A percentile compares a stretch with the other conserved stretches of the same genome.
Conservation (phyloP, 2,329 filamentous ascomycete species). For the Malbranchea cinnamomea region DNA sequence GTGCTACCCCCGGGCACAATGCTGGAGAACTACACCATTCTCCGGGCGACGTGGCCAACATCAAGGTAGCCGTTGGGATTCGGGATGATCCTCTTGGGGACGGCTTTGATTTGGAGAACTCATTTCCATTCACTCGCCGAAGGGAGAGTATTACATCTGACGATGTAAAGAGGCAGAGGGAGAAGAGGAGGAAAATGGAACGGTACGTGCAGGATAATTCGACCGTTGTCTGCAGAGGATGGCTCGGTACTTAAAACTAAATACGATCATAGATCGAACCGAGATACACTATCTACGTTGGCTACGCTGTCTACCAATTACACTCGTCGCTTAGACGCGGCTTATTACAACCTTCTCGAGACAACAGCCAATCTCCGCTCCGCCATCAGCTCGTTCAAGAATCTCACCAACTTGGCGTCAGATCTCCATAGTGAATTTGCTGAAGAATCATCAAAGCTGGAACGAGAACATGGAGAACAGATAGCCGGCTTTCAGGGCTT, state of each 20-base stretch:
- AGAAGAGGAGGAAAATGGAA: conserved; percentile 64
- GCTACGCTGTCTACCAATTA: conserved; percentile 27
- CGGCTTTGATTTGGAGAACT: conserved; percentile 11
- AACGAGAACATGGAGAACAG: conserved; percentile 23
- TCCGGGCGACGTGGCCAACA: conserved; percentile 7
- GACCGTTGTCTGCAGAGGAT: no score
- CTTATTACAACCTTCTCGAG: conserved; percentile 34
- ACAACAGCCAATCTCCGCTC: conserved; percentile 26
- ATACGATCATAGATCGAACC: conserved; percentile 10
- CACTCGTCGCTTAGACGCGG: conserved; percentile 32
- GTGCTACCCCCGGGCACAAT: no score
- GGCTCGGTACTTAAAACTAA: conserved; percentile 2
- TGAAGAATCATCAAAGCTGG: conserved; percentile 20
- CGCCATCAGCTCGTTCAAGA: conserved; percentile 29
- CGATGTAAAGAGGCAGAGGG: conserved; percentile 25
- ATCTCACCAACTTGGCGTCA: conserved; percentile 22
- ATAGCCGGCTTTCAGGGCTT: conserved; percentile 25
- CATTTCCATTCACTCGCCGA: conserved; percentile 7
- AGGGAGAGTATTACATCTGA: conserved; percentile 19
- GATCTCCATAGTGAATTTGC: conserved; percentile 25
- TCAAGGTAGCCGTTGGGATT: no score
- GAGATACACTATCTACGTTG: conserved; percentile 21
- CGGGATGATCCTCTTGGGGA: no score
- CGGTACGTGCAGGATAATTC: no score
- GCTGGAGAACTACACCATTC: conserved; percentile 11